These are phyloP conservation scores for Kodamaea kaohsiungensis DNA, from an alignment of 805 yeast genomes.

Conservation along the genomic window DNA sequence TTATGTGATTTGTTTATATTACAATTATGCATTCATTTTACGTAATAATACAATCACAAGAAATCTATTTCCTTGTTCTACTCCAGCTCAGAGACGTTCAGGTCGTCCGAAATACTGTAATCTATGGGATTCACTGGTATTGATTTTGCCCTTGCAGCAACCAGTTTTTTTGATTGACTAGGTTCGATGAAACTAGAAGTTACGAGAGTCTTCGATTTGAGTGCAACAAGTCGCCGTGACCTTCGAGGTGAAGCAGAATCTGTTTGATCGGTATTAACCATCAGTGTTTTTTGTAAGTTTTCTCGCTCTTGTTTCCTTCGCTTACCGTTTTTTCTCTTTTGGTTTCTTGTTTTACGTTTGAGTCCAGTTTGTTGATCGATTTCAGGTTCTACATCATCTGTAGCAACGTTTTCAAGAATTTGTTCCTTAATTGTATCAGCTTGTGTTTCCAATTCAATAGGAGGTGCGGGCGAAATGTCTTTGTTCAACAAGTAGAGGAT, in stretches of 20 bases:
- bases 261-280: not conserved
- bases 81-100: not conserved
- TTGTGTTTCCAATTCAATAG: not conserved
- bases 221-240: not conserved
- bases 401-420: too few relatives aligned
- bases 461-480: not conserved
- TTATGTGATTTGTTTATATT: too few relatives aligned
- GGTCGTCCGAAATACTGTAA: not conserved
- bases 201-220: not conserved
- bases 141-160: not conserved
- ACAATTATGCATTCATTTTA: too few relatives aligned
- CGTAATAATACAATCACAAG: too few relatives aligned
- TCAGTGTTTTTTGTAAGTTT: not conserved
- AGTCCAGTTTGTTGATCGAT: not conserved
- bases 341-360: not conserved
- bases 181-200: too few relatives aligned
- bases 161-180: too few relatives aligned
- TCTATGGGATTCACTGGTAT: not conserved
- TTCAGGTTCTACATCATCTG: not conserved
- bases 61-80: too few relatives aligned
- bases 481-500: not conserved
- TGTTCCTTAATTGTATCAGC: too few relatives aligned
- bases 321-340: slow-evolving; percentile 1
- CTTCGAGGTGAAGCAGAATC: not conserved
- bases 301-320: not conserved